phyloP scores from a whole-genome alignment of 176 grass and related monocot species.

The Hyparrhenia diplandra region DNA sequence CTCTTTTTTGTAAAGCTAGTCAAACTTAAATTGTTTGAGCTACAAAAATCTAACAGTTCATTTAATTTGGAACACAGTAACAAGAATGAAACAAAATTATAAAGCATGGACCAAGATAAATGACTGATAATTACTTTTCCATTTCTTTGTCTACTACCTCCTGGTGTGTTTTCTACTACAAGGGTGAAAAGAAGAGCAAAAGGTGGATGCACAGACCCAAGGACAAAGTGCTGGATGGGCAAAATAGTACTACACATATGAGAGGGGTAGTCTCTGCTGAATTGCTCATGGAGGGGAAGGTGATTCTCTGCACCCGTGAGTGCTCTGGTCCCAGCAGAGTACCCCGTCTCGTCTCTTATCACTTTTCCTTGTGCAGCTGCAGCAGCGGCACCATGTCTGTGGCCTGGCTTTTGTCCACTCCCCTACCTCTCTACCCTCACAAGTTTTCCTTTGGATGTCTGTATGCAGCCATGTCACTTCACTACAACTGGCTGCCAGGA shows the following conservation, averaged over 20 bases:
- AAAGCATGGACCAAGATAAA: neutral
- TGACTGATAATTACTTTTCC: neutral
- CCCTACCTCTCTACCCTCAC: constrained; percentile 13
- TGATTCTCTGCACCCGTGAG: constrained; percentile 33
- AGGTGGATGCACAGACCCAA: neutral
- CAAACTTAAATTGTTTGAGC: neutral
- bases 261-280: neutral
- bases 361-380: constrained; percentile 34
- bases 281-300: neutral
- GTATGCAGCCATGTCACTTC: neutral
- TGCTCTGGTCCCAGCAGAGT: constrained; percentile 34
- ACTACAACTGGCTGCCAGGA: neutral
- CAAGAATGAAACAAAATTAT: neutral
- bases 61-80: neutral
- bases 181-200: constrained; percentile 7
- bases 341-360: constrained; percentile 15
- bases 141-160: constrained; percentile 25
- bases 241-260: constrained; percentile 16
- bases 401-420: constrained; percentile 40
- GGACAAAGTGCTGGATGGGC: neutral
- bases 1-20: neutral
- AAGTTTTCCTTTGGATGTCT: neutral
- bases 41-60: neutral
- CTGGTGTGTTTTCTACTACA: constrained; percentile 18
- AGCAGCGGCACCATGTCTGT: constrained; percentile 4